Evolutionary conservation across 371 early-diverging fungal genomes (phyloP), one percentile per base, ranked within the genome.

Genomic region (Gilbertella persicaria): DNA sequence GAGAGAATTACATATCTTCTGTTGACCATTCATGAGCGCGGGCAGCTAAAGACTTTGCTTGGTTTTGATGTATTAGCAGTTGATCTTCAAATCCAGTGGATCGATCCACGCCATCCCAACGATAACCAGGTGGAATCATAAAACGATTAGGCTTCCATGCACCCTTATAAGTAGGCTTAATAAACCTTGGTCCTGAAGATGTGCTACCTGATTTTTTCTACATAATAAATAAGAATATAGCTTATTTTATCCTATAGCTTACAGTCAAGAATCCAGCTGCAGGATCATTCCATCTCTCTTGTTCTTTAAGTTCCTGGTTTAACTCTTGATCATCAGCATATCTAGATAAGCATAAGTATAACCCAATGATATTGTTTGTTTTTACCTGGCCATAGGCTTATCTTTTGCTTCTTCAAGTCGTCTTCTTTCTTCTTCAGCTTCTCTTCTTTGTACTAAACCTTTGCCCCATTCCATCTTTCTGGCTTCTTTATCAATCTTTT

Each of bases 81-180:
- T 76, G 68, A 52, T 77, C 83, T 69, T 95, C 95, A 58, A 87
- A 95, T 19, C 92, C 93, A 62, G 87, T 95, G 12, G 90, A 89
- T 13, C 95, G 80, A 67, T 95, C 93, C 25, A 92, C 88, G 4
- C 95, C 95, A 80, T 95, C 95, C 95, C 95, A 95, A 4, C 93
- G 81, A 62, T 90, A 89, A 0, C 95, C 95, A 16, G 95, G 93
- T 28, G 73, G 70, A 40, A 93, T 93, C 57, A 83, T 82, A 65
- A 84, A 93, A 19, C 95, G 72, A 67, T 95, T 95, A 8, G 90
- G 89, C 30, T 91, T 84, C 57, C 83, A 82, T 5, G 79, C 68
- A 9, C 88, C 88, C 48, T 82, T 74, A 50, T 85, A 87, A 20
- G 60, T 55, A 58, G 88, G 66, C 53, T 70, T 45, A 24, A 69